Percentiles rank a stretch among this genome's conserved stretches.
phyloP scores from a whole-genome alignment of 1,139 yeast species.

The Hyphopichia fennica region DNA sequence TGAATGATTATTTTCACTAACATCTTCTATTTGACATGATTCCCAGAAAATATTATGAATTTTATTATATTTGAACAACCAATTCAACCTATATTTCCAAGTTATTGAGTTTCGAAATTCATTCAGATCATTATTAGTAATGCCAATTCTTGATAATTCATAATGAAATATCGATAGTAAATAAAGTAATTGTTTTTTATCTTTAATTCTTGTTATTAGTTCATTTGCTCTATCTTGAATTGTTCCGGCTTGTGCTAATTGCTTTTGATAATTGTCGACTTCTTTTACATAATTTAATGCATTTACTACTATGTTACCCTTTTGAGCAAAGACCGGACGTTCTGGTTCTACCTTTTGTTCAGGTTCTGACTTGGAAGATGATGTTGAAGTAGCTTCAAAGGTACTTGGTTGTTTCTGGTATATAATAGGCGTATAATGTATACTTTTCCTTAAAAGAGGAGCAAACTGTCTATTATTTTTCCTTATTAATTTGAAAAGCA shows the following conservation, averaged over 20 bases:
- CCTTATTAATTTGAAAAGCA: too few species aligned
- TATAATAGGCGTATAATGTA: too few species aligned
- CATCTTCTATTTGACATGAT: conserved; percentile 28
- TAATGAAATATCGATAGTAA: conserved; percentile 32
- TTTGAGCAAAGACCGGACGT: conserved; percentile 8
- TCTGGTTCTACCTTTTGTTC: background rate
- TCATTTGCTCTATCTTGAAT: conserved; percentile 20
- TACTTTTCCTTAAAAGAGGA: too few species aligned
- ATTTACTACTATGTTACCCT: conserved; percentile 10
- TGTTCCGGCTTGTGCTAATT: conserved; percentile 17
- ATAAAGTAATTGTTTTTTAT: conserved; percentile 31
- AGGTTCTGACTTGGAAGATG: background rate
- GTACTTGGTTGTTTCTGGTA: background rate
- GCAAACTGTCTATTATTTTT: too few species aligned
- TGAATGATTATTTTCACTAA: conserved; percentile 33
- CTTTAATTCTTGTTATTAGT: conserved; percentile 25
- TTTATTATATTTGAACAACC: conserved; percentile 23
- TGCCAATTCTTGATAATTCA: conserved; percentile 34
- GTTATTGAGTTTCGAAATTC: conserved; percentile 6
- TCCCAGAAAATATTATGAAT: conserved; percentile 45
- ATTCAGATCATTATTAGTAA: conserved; percentile 15
- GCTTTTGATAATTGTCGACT: conserved; percentile 26
- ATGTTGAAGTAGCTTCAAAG: background rate
- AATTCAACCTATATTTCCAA: conserved; percentile 20
- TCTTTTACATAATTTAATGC: conserved; percentile 26